Base-by-base conservation (phyloP, 805 yeast genomes). In the Pichia exigua region DNA sequence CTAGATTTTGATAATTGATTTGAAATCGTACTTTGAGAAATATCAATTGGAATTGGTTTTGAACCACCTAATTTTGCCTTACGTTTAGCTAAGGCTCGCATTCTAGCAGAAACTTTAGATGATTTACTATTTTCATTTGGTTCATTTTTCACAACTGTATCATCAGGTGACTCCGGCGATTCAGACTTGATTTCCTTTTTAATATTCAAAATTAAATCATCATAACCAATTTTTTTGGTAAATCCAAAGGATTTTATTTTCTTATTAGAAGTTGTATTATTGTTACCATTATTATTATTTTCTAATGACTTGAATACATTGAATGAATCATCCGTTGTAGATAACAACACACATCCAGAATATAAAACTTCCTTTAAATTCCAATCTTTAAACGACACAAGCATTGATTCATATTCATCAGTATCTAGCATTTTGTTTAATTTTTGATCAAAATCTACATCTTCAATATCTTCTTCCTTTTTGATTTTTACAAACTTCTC, bases 71-170 rank as follows among this genome's bases (percentile, higher is more conserved):
- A 82, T 64, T 86, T 88, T 5, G 95, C 94, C 63, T 85, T 83
- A 61, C 98, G 78, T 61, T 86, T 85, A n/a, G 96, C 96, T 87
- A 92, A 81, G 1, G 97, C 98, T 55, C 88, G 79, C 75, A 90
- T 78, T 65, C 97, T 79, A 0, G 95, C 91, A 47, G 85, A 83
- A 42, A 73, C 78, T 39, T 58, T 54, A 20, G 51, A 53, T 13
- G 53, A 42, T 22, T 52, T 49, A 15, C 22, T 21, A 17, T 32
- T 44, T 2, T 42, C 46, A 11, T 42, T 44, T 12, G 26, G 40
- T 42, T 56, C 56, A 30, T 45, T 54, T 44, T 50, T 47, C n/a
- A 46, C 27, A 39, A 55, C 43, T 39, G 58, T 54, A 42, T 30
- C 39, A 7, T 30, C 42, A 9, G 28, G 15, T 24, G 38, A 40